Evolutionary conservation across 2,329 filamentous ascomycete genomes (phyloP), one percentile per base, ranked within the genome.

Genomic region (Aspergillus sp.): DNA sequence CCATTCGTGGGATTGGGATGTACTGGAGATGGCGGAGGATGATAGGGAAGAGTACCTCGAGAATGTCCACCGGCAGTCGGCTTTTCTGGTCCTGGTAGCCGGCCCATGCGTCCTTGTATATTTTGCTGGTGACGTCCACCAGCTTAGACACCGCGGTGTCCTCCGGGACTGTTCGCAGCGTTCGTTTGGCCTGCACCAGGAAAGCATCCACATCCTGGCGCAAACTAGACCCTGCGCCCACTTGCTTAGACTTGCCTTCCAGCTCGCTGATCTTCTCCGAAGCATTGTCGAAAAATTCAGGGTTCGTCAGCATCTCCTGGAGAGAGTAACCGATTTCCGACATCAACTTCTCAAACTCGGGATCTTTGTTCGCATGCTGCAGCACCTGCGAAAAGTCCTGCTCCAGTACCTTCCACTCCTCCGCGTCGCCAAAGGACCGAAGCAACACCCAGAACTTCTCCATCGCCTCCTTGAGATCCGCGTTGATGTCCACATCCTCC

Each of bases 1-100:
- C 94, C n/a, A 97, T 77, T 4, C 94, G 88, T 0, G 93, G 93
- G 55, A 98, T 95, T 0, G 94, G 94, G 4, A 98, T 80, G 75
- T 92, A 92, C 72, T 97, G 92, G 32, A 98, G 82, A 2, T 86
- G 85, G 65, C 91, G 84, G 58, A 97, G 84, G 4, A 92, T 70
- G 12, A 92, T 78, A 0, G 94, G 94, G 5, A 95, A 81, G 71
- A 97, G 93, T 12, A 94, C 86, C 60, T 94, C 89, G 65, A 92
- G 82, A 3, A 86, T 80, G 71, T 98, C 94, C 2, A 86, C 82
- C 4, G 95, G 77, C 1, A 98, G 81, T 29, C 92, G 89, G 0
- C 81, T 79, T 70, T 93, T 94, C 20, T 86, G 82, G 55, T 86
- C 83, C 3, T 84, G 76, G 59, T 89, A 83, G 0, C 81, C 75